These are phyloP conservation scores for Murraya koenigii DNA, from an alignment of 345 rosid genomes.

Conservation along the genomic window DNA sequence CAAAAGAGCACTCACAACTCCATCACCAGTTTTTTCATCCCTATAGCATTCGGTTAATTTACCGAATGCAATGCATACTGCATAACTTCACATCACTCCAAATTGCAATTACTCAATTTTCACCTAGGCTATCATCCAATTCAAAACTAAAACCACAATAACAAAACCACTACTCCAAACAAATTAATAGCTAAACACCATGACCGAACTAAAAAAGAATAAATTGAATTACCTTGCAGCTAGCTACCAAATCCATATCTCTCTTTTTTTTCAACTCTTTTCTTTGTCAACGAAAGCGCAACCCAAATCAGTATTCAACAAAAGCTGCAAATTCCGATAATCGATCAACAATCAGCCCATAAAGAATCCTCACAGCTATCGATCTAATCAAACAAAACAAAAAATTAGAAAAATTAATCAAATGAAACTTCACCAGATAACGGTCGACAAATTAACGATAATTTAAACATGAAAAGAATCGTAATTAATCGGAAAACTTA, in stretches of 20 bases:
- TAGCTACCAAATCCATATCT: conserved; percentile 75
- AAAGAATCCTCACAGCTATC: conserved; percentile 29
- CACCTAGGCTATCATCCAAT: background rate
- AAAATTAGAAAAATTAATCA: conserved; percentile 15
- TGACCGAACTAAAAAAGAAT: background rate
- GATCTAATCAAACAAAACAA: conserved; percentile 35
- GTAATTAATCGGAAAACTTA: conserved; percentile 11
- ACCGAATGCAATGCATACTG: background rate
- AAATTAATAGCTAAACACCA: background rate
- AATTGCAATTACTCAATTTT: background rate
- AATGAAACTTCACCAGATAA: background rate
- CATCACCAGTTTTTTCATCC: background rate
- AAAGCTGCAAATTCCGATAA: conserved; percentile 22
- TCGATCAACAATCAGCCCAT: conserved; percentile 26
- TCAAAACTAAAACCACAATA: background rate
- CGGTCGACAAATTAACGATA: background rate
- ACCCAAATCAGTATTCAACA: conserved; percentile 22
- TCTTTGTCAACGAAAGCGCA: conserved; percentile 13
- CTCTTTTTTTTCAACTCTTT: background rate
- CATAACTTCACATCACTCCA: background rate
- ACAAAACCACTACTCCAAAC: background rate
- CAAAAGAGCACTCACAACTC: background rate
- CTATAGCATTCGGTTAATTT: background rate
- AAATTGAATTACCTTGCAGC: conserved; percentile 63
- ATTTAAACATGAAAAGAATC: background rate